Percentiles rank a stretch among this genome's conserved stretches.
Conservation (phyloP, 148 eudicot genomes). For the Heliosperma pusillum region DNA sequence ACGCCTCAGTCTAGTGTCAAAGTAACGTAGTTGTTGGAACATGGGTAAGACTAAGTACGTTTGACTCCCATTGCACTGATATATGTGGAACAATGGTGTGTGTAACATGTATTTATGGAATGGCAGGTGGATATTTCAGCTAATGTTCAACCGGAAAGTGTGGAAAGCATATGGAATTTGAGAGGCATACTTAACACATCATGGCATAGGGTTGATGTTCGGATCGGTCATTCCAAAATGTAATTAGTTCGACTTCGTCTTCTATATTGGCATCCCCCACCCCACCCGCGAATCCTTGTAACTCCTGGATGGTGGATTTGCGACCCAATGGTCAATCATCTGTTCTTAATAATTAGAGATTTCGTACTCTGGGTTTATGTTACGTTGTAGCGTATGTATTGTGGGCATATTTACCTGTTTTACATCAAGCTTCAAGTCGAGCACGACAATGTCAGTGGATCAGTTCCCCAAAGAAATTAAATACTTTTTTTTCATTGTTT, state of each 20-base stretch:
- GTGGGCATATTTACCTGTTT: too few relatives aligned
- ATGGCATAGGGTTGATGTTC: conserved; percentile 87
- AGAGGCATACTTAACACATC: conserved; percentile 92
- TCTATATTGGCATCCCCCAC: neutral
- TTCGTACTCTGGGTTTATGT: neutral
- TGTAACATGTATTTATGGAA: neutral
- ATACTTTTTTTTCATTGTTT: too few relatives aligned
- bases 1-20: too few relatives aligned
- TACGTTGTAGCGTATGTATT: neutral
- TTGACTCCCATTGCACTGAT: too few relatives aligned
- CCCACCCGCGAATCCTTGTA: too few relatives aligned
- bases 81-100: neutral
- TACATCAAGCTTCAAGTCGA: conserved; percentile 1
- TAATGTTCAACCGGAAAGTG: conserved; percentile 86
- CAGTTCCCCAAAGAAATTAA: neutral
- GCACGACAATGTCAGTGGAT: conserved; percentile 26
- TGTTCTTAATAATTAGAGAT: neutral
- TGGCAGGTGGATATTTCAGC: conserved; percentile 76
- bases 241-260: conserved; percentile 17
- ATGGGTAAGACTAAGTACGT: too few relatives aligned
- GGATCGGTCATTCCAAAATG: conserved; percentile 61
- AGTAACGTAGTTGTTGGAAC: too few relatives aligned
- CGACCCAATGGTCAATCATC: neutral
- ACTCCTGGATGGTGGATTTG: neutral
- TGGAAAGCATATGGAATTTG: conserved; percentile 78